Evolutionary conservation across 108 stramenopile species (phyloP), one percentile per base, ranked within the genome.

Genomic region (Mediolabrus comicus): DNA sequence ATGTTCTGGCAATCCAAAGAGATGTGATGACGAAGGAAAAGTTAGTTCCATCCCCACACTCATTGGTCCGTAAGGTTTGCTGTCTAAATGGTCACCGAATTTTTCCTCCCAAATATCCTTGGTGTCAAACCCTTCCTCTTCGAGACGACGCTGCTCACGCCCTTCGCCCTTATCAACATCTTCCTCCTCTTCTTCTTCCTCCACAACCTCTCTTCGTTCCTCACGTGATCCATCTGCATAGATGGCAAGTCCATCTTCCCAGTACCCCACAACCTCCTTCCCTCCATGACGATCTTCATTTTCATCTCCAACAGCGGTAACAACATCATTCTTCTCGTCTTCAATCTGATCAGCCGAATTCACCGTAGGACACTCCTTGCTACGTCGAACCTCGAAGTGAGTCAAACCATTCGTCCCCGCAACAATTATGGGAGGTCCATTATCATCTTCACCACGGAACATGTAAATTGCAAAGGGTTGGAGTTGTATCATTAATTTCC

Each of bases 1-100:
- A 85, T 99, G 99, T 70, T 99, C 98, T 17, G 99, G 98, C 55
- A 99, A 76, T 60, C 99, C 99, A 80, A 90, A 99, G 16, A 98
- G 62, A 70, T 92, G 83, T 7, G 41, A 71, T 17, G 90, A 91
- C 6, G 67, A 32, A 36, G 96, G 96, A 75, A 98, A 99, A 17
- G 60, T 61, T 31, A 98, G 71, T 77, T 99, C 98, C 59, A 96
- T 79, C 5, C 99, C 99, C 24, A 99, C 96, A 56, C 91, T 92
- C 82, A 87, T 97, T 24, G 96, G 96, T 8, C 99, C 99, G 67
- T 90, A 57, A 1, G 94, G 95, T 70, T 95, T 95, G 63, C 77
- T 71, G 74, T 99, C 99, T 4, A 66, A 67, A 79, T 99, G 99
- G 17, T 84, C 79, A 8, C 76, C 71, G 77, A 98, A 98, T 29